A percentile compares a stretch with the other conserved stretches of the same genome.
phyloP scores from a whole-genome alignment of 345 rosid species.

The Jatropha curcas region DNA sequence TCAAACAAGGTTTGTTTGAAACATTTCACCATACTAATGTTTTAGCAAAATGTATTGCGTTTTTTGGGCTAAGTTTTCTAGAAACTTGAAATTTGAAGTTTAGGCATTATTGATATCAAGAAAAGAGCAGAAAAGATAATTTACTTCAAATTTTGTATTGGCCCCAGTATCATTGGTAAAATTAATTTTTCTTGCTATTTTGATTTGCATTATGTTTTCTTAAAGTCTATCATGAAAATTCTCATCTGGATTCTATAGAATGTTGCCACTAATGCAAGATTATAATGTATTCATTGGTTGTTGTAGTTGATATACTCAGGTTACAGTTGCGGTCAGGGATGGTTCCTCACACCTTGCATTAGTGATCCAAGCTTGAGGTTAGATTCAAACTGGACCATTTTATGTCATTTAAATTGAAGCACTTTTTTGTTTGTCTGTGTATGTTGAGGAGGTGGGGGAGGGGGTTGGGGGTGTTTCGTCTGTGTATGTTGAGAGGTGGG shows the following conservation, averaged over 20 bases:
- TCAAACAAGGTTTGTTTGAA: slow-evolving; percentile 70
- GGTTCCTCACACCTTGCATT: slow-evolving; percentile 93
- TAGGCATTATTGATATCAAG: not conserved
- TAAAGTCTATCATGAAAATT: not conserved
- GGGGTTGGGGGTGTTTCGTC: too few relatives aligned
- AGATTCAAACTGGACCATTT: too few relatives aligned
- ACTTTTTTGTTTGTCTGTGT: not conserved
- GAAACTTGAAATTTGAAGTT: not conserved
- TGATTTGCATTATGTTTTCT: not conserved
- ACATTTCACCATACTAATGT: not conserved
- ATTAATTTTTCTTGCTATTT: not conserved
- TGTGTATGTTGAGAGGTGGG: too few relatives aligned
- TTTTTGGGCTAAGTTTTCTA: not conserved
- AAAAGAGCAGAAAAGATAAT: not conserved
- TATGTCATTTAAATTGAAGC: too few relatives aligned
- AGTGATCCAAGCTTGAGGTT: slow-evolving; percentile 88
- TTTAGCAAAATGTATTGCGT: not conserved
- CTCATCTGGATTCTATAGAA: not conserved
- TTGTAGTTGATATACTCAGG: slow-evolving; percentile 86
- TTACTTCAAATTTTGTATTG: not conserved
- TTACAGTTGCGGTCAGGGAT: slow-evolving; percentile 92
- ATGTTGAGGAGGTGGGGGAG: too few relatives aligned
- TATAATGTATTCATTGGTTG: slow-evolving; percentile 23
- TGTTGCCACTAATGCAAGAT: not conserved
- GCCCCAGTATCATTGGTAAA: not conserved